phyloP scores from a whole-genome alignment of 768 basidiomycete species.

The Podaxis mareebaensis region DNA sequence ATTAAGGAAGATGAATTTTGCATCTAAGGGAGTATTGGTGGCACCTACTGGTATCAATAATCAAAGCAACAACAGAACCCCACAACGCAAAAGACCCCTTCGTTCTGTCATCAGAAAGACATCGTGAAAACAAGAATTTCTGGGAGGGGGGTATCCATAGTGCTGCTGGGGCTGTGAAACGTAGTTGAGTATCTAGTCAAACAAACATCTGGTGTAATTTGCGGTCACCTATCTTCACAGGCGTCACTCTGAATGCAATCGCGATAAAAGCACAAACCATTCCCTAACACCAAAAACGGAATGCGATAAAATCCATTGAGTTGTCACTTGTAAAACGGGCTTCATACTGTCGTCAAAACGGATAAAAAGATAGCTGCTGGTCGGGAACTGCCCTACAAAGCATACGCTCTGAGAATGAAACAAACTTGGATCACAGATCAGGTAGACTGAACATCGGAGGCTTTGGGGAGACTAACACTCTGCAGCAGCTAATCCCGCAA shows the following conservation, averaged over 20 bases:
- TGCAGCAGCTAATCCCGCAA: background rate
- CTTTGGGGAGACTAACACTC: background rate
- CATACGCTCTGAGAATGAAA: background rate
- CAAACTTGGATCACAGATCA: background rate
- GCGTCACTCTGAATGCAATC: too few relatives aligned
- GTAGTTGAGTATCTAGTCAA: too few relatives aligned
- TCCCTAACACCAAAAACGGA: background rate
- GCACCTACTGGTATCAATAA: background rate
- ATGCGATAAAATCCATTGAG: slow-evolving; percentile 4
- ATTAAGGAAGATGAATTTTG: too few relatives aligned
- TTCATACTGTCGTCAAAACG: background rate
- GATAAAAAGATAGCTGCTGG: background rate
- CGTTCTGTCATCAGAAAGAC: too few relatives aligned
- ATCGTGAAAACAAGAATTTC: too few relatives aligned
- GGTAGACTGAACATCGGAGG: background rate
- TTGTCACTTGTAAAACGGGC: background rate
- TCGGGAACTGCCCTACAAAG: background rate
- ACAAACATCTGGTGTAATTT: too few relatives aligned
- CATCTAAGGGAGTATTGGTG: background rate
- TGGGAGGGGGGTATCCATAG: too few relatives aligned
- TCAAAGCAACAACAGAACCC: background rate
- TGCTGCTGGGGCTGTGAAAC: too few relatives aligned
- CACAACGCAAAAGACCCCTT: too few relatives aligned
- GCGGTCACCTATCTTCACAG: too few relatives aligned
- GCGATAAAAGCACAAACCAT: background rate